Evolutionary conservation across 176 grass and related monocot species (phyloP), one percentile per base, ranked within the genome.

Genomic region (Secale cereale): DNA sequence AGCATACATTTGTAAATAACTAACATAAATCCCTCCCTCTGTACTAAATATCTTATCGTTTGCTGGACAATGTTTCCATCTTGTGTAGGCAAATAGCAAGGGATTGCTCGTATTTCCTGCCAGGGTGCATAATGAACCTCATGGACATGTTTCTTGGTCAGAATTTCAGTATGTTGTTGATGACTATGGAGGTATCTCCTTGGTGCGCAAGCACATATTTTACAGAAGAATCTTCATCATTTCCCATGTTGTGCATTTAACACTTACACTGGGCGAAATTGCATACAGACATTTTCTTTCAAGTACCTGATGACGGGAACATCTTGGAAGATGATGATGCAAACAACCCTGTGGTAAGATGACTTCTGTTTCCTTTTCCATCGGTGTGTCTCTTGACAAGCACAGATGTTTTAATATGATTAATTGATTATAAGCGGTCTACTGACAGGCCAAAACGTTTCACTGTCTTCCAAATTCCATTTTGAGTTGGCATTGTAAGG

Each of bases 51-150:
- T 70, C n/a, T 54, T 81, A 40, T 25, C 28, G 17, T 89, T 26
- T 61, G 2, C 26, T 79, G 60, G 22, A 11, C 65, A 86, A 76
- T 46, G 1, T 65, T 82, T 88, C 65, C 85, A 66, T 36, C 29
- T 91, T 78, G 63, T 95, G 48, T 88, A 98, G 97, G 89, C 90
- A 69, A 98, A 95, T 89, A 85, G 76, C 88, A 95, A 95, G 86
- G 97, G 87, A 23, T 86, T 95, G 82, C 85, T 98, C 78, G 81
- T 95, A 70, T 92, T 98, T 94, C 93, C 97, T 82, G 90, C 93
- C 87, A 90, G 89, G 86, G 81, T 98, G 72, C 97, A 98, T 85
- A 89, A 74, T 86, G 87, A 98, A 83, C 97, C 97, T 86, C 93
- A 98, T 91, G 84, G 86, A 41, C 85, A 94, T 79, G 81, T 83